Evolutionary conservation across 2,329 filamentous ascomycete genomes (phyloP), one percentile per base, ranked within the genome.

Genomic region (Microdochium trichocladiopsis): DNA sequence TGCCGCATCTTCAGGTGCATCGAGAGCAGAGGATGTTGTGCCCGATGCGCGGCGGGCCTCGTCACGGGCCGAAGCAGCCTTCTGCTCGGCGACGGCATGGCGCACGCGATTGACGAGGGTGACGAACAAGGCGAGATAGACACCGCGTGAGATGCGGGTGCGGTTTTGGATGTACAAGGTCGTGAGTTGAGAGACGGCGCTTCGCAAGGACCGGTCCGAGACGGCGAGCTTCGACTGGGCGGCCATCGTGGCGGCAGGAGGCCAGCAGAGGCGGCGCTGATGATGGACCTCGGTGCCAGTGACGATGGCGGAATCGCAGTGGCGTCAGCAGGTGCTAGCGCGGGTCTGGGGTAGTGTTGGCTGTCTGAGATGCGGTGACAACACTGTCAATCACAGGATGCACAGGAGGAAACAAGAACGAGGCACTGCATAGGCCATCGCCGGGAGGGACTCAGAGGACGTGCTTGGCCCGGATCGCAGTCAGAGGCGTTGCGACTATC

Each of bases 41-140:
- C 65, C 83, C 69, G 66, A 78, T 63, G 69, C 70, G 57, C 77
- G 73, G 60, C 76, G 71, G 58, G 83, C 80, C 5, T 83, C 81
- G 54, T 88, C 84, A 56, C 86, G 82, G 50, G 75, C 75, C 1
- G 88, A 87, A 2, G 90, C 89, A 16, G 89, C 88, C 69, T 95
- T 96, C 69, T 97, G 94, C 68, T 96, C 92, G 54, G 88, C 86
- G 64, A 97, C 87, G 61, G 93, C 92, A 80, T 90, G 86, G 61
- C 92, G 90, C 51, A 97, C 85, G 62, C 94, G 90, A 69, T 95
- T 92, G 55, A 86, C 77, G 55, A 96, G 82, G 48, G 90, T 84
- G 59, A 93, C 73, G 61, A 93, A 83, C 60, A 96, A 79, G 25
- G 90, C 86, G 56, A 95, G 75, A 74, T 95, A 95, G 60, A 95